Evolutionary conservation across 768 basidiomycete species (phyloP).

Genomic region (Mycena albidolilacea): DNA sequence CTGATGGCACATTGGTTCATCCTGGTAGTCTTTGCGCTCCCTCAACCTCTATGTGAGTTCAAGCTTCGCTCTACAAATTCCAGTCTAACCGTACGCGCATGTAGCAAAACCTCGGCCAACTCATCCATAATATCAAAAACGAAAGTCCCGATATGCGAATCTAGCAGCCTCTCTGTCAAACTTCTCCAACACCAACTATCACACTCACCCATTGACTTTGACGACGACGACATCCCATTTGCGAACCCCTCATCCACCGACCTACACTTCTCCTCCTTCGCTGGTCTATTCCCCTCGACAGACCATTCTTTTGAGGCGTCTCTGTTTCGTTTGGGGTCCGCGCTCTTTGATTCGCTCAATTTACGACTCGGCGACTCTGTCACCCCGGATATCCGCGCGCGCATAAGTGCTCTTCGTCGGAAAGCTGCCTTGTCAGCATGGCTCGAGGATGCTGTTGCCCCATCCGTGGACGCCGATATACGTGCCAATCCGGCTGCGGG

Average conservation of each 20-base stretch:
- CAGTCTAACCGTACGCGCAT: background rate
- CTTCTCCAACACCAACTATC: slow-evolving; percentile 84
- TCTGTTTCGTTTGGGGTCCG: slow-evolving; percentile 90
- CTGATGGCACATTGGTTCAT: slow-evolving; percentile 81
- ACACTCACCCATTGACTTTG: slow-evolving; percentile 78
- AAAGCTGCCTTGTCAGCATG: slow-evolving; percentile 88
- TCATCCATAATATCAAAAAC: slow-evolving; percentile 72
- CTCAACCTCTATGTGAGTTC: slow-evolving; percentile 65
- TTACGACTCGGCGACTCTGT: slow-evolving; percentile 69
- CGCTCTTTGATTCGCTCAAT: slow-evolving; percentile 90
- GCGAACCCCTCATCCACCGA: slow-evolving; percentile 70
- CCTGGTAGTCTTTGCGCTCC: slow-evolving; percentile 82
- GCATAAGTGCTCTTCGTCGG: slow-evolving; percentile 75
- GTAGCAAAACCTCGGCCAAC: slow-evolving; percentile 70
- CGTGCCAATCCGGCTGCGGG: slow-evolving; percentile 61
- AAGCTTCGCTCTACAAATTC: background rate
- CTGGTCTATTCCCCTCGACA: slow-evolving; percentile 75
- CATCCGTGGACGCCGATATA: slow-evolving; percentile 81
- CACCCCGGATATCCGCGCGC: slow-evolving; percentile 74
- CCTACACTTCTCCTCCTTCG: slow-evolving; percentile 86
- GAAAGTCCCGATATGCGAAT: slow-evolving; percentile 56
- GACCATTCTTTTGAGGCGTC: slow-evolving; percentile 83
- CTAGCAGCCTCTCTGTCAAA: slow-evolving; percentile 64
- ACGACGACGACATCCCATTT: slow-evolving; percentile 79
- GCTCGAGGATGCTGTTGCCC: slow-evolving; percentile 82